Conservation (phyloP, 2,329 filamentous ascomycete species). For the Pyricularia grisea region DNA sequence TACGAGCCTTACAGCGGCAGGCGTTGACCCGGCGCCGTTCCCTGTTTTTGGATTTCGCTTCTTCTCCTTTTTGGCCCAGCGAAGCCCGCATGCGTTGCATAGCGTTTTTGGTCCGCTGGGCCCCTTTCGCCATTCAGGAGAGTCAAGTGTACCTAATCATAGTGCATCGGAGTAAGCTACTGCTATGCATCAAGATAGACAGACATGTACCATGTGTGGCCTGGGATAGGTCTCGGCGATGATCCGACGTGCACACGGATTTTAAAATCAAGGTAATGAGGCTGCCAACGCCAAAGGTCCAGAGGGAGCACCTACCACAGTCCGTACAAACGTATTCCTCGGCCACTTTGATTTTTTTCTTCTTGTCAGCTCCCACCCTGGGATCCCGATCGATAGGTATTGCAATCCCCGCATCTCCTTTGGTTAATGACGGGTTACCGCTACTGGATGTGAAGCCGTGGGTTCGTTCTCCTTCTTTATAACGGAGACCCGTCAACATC, state of each 20-base stretch:
- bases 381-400: slow-evolving; percentile 61
- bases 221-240: neutral
- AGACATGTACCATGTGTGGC: neutral
- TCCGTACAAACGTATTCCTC: slow-evolving; percentile 95
- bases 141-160: slow-evolving; percentile 64
- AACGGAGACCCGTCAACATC: slow-evolving; percentile 81
- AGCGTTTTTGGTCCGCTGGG: slow-evolving; percentile 88
- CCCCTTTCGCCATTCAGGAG: slow-evolving; percentile 92
- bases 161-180: neutral
- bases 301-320: slow-evolving; percentile 51
- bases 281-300: neutral
- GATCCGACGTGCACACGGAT: neutral
- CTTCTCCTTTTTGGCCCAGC: slow-evolving; percentile 76
- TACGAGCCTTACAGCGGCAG: neutral
- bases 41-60: slow-evolving; percentile 35
- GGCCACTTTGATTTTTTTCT: slow-evolving; percentile 74
- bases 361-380: slow-evolving; percentile 51
- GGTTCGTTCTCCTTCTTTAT: slow-evolving; percentile 81
- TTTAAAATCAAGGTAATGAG: neutral
- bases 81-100: slow-evolving; percentile 84
- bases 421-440: slow-evolving; percentile 68
- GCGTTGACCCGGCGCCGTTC: slow-evolving; percentile 6
- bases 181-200: neutral
- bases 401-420: slow-evolving; percentile 78
- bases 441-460: slow-evolving; percentile 82